Percentiles rank a stretch among this genome's conserved stretches.
Evolutionary conservation across 140 eudicot species (phyloP).

Genomic region (Flaveria floridana): DNA sequence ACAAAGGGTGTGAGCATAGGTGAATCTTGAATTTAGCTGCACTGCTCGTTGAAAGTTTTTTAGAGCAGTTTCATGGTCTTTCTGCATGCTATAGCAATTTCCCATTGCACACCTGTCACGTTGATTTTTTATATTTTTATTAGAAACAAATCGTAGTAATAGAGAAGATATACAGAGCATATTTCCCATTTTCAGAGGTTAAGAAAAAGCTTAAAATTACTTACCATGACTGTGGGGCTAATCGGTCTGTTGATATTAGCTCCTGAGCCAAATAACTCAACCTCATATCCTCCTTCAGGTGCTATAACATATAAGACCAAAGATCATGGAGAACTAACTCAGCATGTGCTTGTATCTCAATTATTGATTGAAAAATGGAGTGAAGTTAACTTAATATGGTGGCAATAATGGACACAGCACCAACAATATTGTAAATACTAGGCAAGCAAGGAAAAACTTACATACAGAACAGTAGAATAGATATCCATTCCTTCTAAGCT

Average conservation of each 20-base stretch:
- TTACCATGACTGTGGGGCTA: constrained; percentile 98
- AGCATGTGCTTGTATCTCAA: background rate
- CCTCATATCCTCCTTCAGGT: constrained; percentile 95
- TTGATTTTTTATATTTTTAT: background rate
- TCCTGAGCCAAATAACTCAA: constrained; percentile 95
- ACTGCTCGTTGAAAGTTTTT: constrained; percentile 94
- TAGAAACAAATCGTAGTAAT: background rate
- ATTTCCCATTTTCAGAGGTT: background rate
- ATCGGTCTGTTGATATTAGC: constrained; percentile 89
- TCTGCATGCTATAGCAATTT: constrained; percentile 97
- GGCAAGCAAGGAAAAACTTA: constrained; percentile 40
- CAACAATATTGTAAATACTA: background rate
- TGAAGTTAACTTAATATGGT: background rate
- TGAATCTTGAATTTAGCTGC: constrained; percentile 78
- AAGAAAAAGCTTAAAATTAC: background rate
- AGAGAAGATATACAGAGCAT: background rate
- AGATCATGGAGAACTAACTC: background rate
- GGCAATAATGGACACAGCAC: constrained; percentile 1
- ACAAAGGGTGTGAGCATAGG: constrained; percentile 97
- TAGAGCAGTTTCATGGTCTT: constrained; percentile 97
- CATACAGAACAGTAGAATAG: constrained; percentile 86
- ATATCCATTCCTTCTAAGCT: constrained; percentile 95
- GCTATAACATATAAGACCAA: constrained; percentile 51
- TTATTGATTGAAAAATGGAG: background rate
- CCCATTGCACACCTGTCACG: constrained; percentile 97